Base-by-base conservation (phyloP, 805 yeast species). In the Scheffersomyces lignosus region DNA sequence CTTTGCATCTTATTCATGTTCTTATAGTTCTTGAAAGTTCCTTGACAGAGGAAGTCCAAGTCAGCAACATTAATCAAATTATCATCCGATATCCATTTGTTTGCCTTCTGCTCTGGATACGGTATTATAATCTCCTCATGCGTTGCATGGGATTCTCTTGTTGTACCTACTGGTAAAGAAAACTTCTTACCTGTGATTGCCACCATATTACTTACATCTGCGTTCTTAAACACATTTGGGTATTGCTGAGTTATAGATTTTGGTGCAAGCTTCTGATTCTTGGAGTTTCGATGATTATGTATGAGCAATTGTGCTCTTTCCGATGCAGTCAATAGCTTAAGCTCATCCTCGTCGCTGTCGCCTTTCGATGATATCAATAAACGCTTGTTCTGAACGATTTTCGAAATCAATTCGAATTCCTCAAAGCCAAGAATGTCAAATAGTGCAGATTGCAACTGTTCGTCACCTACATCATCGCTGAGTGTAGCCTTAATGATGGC, bases 91-190 rank as follows among this genome's bases (percentile, higher is more conserved):
- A 69, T 69, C 65, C 70, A 69, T 40, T 49, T 58, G 45, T 72
- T 76, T 23, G 62, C 62, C 25, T 62, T 60, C 22, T 67, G 73
- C 36, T 73, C 77, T 2, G 91, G 78, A 29, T 80, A 77, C 0
- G 99, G 99, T 4, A 93, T 88, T 0, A 77, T 62, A 13, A 93
- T 79, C 51, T 91, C 95, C 55, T 93, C 99, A 51, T 82, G 78
- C 1, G 72, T 66, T 14, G 82, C 80, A 44, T 62, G 73, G 1
- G 80, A 71, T 28, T 68, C 72, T 47, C 91, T 69, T 1, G 82
- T 79, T 0, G 96, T 82, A 0, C 97, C 97, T 2, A 66, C 62
- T 0, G 99, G 99, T 9, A 93, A 68, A 1, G 83, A 68, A 50
- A 80, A 86, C 52, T 83, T 84, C 42, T 83, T 84, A 1, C 97